Conservation (phyloP, 2,329 filamentous ascomycete genomes). For the Alternaria sp. region DNA sequence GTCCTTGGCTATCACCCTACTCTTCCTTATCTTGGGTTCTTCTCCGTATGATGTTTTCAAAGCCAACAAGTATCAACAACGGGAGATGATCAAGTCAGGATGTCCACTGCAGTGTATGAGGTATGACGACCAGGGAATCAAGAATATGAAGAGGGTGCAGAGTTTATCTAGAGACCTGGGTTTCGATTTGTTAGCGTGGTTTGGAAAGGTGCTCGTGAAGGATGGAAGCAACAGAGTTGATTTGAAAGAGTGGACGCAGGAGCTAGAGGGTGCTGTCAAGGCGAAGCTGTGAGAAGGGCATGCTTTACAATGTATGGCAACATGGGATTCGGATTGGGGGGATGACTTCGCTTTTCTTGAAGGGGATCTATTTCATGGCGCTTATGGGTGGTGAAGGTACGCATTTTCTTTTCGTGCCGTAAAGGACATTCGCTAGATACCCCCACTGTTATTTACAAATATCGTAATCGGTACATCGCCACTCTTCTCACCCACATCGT, state of each 20-base stretch:
- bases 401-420: not conserved
- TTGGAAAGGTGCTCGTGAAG: conserved; percentile 48
- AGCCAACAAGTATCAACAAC: conserved; percentile 52
- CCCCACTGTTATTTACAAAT: not conserved
- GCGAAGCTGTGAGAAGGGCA: not conserved
- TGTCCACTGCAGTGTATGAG: conserved; percentile 51
- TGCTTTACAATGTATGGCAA: no score
- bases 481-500: not conserved
- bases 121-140: conserved; percentile 45
- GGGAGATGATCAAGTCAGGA: conserved; percentile 56
- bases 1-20: conserved; percentile 55
- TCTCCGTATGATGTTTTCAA: conserved; percentile 53
- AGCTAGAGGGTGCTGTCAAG: conserved; percentile 13
- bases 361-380: not conserved
- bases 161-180: conserved; percentile 36
- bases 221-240: conserved; percentile 40
- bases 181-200: conserved; percentile 46
- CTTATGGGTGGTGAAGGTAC: not conserved
- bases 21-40: conserved; percentile 53
- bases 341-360: not conserved
- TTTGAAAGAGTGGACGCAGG: conserved; percentile 40
- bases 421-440: conserved; percentile 1
- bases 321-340: no score
- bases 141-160: conserved; percentile 41
- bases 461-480: not conserved